Base-by-base conservation (phyloP, 495 filamentous ascomycete species). In the Cryomyces minteri region DNA sequence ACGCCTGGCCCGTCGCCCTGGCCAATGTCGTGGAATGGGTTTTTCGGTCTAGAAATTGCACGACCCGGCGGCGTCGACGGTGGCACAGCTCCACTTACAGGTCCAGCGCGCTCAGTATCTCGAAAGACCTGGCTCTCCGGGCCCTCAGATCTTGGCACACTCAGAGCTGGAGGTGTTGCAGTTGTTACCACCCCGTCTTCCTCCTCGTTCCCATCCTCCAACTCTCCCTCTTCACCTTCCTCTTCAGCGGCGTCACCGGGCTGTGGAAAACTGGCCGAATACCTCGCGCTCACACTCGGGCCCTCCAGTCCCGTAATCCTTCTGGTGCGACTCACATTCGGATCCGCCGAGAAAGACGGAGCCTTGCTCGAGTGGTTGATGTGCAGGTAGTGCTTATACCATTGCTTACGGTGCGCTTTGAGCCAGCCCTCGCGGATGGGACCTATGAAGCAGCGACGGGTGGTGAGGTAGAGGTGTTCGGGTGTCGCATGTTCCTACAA, bases 401-500 rank as follows among this genome's bases (percentile, higher is more conserved):
- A 80, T 10, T 71, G 65, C 43, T 75, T 74, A 40, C 73, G 69
- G 57, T 80, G 73, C 44, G 67, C 71, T 43, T 77, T 76, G 41
- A 80, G 63, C 77, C 77, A 82, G 43, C 75, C 77, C 50, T 74
- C 70, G 4, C 77, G 77, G 33, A 82, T 76, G 18, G 77, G 77
- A 6, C 77, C 77, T 50, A 82, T 79, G 58, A 82, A 82, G 54
- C 69, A 72, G 32, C 77, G 68, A 29, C 74, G 64, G 37, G 67
- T 72, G 6, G 77, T 82, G 49, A 77, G 60, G 54, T 80, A 67
- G 31, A 82, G 54, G 52, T 82, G 77, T 40, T 71, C 65, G 14
- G 77, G 67, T 41, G 69, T 76, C 30, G 76, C 70, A 66, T 82
- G 72, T 52, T 69, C 65, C 76, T 79, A 48, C 48, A 25, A 25